Conservation (phyloP, 495 filamentous ascomycete genomes). For the Xylaria bambusicola region DNA sequence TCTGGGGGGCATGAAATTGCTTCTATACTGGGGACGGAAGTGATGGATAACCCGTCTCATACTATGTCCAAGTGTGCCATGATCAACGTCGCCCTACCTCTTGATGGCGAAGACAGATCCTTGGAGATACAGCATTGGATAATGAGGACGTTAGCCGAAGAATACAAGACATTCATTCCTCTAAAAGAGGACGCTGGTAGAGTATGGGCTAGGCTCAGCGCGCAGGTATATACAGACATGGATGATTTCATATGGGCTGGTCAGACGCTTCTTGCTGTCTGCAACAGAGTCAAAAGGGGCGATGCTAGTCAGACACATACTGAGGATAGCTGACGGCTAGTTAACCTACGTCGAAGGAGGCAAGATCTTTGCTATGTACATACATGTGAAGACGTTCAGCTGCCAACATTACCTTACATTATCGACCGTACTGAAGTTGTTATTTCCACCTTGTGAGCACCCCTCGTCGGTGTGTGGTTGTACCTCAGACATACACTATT, state of each 20-base stretch:
- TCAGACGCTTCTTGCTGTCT: slow-evolving; percentile 60
- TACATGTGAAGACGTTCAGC: too few species aligned
- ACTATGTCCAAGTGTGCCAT: slow-evolving; percentile 54
- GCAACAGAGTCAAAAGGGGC: slow-evolving; percentile 57
- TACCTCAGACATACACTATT: too few species aligned
- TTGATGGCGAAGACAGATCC: slow-evolving; percentile 45
- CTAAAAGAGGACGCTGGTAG: slow-evolving; percentile 58
- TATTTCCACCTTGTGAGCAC: too few species aligned
- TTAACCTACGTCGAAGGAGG: too few species aligned
- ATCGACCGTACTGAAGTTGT: too few species aligned
- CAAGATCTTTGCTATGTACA: too few species aligned
- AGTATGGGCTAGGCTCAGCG: slow-evolving; percentile 73
- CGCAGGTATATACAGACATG: slow-evolving; percentile 76
- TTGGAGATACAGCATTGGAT: slow-evolving; percentile 57
- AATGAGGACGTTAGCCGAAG: slow-evolving; percentile 50
- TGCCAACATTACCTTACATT: too few species aligned
- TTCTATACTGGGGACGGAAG: slow-evolving; percentile 64
- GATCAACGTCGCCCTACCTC: slow-evolving; percentile 73
- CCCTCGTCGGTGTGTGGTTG: too few species aligned
- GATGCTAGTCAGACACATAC: slow-evolving; percentile 31
- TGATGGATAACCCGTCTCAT: slow-evolving; percentile 60
- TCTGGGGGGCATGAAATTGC: slow-evolving; percentile 62
- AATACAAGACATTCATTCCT: slow-evolving; percentile 71
- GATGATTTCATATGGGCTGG: slow-evolving; percentile 77
- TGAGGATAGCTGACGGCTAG: too few species aligned